Conservation (phyloP, 176 grass and related monocot genomes). For the Oryza rufipogon region DNA sequence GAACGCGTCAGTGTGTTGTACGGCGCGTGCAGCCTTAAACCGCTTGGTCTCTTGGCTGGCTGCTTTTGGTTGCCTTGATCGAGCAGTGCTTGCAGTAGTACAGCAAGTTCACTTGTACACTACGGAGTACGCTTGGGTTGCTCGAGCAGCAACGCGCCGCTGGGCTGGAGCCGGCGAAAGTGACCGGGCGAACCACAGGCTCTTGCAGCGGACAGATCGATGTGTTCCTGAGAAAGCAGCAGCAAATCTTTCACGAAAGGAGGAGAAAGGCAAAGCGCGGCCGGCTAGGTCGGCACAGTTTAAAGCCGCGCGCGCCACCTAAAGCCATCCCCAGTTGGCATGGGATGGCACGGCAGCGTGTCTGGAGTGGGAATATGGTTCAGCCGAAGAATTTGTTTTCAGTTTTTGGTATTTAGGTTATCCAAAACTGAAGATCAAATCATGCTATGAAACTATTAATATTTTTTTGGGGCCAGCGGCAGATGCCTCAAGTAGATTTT, state of each 20-base stretch:
- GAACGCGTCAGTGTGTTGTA: conserved; percentile 34
- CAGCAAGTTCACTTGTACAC: neutral
- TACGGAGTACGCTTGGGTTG: neutral
- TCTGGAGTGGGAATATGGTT: no score
- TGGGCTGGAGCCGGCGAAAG: conserved; percentile 28
- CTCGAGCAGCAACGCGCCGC: neutral
- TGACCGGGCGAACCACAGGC: conserved; percentile 13
- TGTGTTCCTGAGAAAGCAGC: conserved; percentile 35
- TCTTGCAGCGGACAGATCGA: conserved; percentile 49
- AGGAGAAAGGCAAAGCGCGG: conserved; percentile 15
- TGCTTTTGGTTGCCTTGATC: neutral
- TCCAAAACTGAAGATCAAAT: no score
- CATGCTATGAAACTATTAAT: no score
- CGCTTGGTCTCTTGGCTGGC: neutral
- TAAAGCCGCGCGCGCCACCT: neutral
- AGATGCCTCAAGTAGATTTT: no score
- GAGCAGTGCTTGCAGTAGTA: neutral
- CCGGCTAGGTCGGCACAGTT: conserved; percentile 9
- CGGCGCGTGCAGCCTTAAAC: conserved; percentile 34
- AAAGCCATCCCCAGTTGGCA: neutral
- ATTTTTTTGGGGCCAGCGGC: no score
- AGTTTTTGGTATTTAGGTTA: no score
- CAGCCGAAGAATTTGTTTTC: no score
- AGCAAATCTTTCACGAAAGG: conserved; percentile 40
- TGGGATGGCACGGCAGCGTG: neutral